Conservation (phyloP, 2,329 filamentous ascomycete species). For the Fusarium cyanostomum region DNA sequence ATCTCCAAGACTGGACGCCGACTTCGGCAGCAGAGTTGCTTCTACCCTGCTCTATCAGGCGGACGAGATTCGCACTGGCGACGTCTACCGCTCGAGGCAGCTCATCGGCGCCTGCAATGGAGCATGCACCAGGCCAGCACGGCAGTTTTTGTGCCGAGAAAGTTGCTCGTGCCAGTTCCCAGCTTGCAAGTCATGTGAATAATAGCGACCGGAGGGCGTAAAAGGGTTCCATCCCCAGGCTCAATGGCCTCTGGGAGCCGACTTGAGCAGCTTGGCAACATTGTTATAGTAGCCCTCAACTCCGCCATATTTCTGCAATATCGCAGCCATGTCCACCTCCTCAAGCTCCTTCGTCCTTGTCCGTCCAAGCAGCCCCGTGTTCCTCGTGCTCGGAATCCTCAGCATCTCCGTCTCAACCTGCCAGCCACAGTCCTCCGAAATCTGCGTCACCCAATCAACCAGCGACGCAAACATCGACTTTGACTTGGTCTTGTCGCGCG, state of each 20-base stretch:
- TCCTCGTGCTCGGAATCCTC: constrained; percentile 91
- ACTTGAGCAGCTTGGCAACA: constrained; percentile 68
- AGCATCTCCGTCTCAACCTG: constrained; percentile 83
- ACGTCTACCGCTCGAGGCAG: too few relatives aligned
- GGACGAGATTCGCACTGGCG: too few relatives aligned
- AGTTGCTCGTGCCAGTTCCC: too few relatives aligned
- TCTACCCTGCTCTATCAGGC: too few relatives aligned
- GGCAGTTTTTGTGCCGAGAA: too few relatives aligned
- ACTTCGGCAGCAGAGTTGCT: too few relatives aligned
- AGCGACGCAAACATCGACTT: constrained; percentile 84
- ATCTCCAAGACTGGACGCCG: too few relatives aligned
- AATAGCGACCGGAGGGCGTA: too few relatives aligned
- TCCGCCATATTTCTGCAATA: constrained; percentile 64
- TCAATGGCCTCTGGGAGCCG: constrained; percentile 38
- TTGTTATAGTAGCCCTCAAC: constrained; percentile 67
- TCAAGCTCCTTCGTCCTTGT: constrained; percentile 43
- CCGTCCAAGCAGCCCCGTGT: constrained; percentile 81
- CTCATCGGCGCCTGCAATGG: too few relatives aligned
- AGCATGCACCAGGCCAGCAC: too few relatives aligned
- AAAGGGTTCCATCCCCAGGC: too few relatives aligned
- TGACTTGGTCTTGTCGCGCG: constrained; percentile 58
- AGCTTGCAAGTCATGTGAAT: too few relatives aligned
- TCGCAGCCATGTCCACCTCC: constrained; percentile 52
- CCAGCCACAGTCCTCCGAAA: constrained; percentile 79
- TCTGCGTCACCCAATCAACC: constrained; percentile 76